Evolutionary conservation across 805 yeast species (phyloP), one percentile per base, ranked within the genome.

Genomic region (Yarrowia sp.): DNA sequence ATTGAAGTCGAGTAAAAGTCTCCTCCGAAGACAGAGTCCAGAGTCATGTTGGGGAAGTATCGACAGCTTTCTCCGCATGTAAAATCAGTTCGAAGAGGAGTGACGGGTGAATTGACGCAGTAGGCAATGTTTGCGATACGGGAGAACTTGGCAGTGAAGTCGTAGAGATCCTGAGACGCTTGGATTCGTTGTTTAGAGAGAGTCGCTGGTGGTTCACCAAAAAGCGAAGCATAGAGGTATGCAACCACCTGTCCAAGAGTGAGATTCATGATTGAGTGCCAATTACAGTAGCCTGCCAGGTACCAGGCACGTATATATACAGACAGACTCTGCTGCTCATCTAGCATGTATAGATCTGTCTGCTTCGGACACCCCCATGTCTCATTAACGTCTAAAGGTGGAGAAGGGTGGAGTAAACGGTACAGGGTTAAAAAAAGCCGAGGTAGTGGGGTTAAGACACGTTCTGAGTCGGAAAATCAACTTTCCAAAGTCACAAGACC

Each of bases 11-110:
- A 53, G 12, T 38, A 53, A 22, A 53, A 53, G 45, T 53, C 42
- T 53, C 59, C 59, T 3, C 59, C 59, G 14, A 53, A 53, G 15
- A 53, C 59, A 12, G 59, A 38, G 59, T 53, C 59, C 45, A 53
- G 35, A 2, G 42, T 19, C 59, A 53, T 19, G 59, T 53, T 38
- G 1, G 59, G 59, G n/a, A 53, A 53, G 35, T 53, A 53, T 35
- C 45, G 59, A 53, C 59, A 53, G 14, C 45, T 38, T 15, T 53
- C 59, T 40, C 59, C 59, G 40, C 59, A 53, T 8, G 43, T 19
- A 5, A 53, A 53, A 15, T 53, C 59, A 1, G 45, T 38, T 38
- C 59, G 32, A 2, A 53, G 35, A 3, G 59, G 59, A 12, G 59
- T 53, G 7, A 53, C 8, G 8, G 59, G 59, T 0, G 59, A 45